A percentile compares a stretch with the other conserved stretches of the same genome.
phyloP scores from a whole-genome alignment of 768 basidiomycete genomes.

The Hirschioporus abietinus region DNA sequence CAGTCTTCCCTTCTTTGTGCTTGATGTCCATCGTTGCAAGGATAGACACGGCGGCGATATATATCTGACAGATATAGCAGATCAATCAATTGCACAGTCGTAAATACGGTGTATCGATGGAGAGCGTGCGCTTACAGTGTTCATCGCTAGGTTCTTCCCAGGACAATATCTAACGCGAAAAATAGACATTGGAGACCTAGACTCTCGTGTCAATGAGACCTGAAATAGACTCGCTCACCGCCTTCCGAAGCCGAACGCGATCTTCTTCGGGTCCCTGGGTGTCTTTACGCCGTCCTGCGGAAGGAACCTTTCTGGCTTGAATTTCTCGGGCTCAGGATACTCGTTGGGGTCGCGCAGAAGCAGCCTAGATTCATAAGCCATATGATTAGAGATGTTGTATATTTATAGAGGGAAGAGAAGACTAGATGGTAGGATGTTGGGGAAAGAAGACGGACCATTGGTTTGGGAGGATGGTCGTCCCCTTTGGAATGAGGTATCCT shows the following conservation, averaged over 20 bases:
- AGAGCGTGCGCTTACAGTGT: not conserved
- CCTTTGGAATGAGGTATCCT: slow-evolving; percentile 26
- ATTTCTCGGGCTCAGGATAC: slow-evolving; percentile 7
- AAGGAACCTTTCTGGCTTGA: slow-evolving; percentile 6
- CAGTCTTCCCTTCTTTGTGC: not conserved
- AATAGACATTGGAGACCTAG: not conserved
- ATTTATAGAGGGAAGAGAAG: not conserved
- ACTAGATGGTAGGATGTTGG: not conserved
- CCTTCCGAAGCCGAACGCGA: slow-evolving; percentile 7
- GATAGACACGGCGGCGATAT: not conserved
- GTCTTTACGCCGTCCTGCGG: slow-evolving; percentile 8
- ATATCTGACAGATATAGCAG: not conserved
- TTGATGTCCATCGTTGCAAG: not conserved
- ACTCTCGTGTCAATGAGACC: not conserved
- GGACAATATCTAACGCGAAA: not conserved
- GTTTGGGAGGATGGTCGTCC: slow-evolving; percentile 24
- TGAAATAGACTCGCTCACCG: not conserved
- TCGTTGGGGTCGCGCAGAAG: slow-evolving; percentile 6
- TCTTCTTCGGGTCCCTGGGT: not conserved
- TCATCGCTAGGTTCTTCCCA: not conserved
- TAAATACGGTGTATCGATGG: no score
- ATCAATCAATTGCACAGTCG: no score
- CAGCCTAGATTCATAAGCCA: slow-evolving; percentile 1
- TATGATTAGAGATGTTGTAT: not conserved
- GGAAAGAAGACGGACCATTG: slow-evolving; percentile 12